Conservation (phyloP, 257 asterid species). For the Thymus mandschuricus region DNA sequence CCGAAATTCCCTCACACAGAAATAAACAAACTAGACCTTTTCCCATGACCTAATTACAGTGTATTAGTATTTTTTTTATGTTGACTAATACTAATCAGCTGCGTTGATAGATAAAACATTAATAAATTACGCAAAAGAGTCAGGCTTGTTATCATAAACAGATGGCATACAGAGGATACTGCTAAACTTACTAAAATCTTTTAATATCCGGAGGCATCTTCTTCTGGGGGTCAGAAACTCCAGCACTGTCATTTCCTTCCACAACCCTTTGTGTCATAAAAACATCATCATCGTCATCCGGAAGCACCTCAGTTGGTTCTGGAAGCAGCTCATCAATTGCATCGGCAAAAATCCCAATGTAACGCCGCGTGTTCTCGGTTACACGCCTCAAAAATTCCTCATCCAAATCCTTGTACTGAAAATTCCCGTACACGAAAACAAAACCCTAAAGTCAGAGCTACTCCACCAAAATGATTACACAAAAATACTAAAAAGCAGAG, state of each 20-base stretch:
- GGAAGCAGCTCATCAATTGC: slow-evolving; percentile 96
- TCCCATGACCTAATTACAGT: not conserved
- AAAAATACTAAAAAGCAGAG: slow-evolving; percentile 1
- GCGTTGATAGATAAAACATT: not conserved
- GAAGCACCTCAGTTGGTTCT: slow-evolving; percentile 80
- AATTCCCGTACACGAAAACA: not conserved
- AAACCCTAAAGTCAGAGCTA: slow-evolving; percentile 16
- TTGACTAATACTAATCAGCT: not conserved
- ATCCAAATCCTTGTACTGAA: slow-evolving; percentile 80
- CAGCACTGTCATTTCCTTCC: slow-evolving; percentile 66
- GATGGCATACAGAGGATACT: not conserved
- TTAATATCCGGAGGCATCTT: slow-evolving; percentile 90
- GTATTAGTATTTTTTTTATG: not conserved
- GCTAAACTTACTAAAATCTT: slow-evolving; percentile 72
- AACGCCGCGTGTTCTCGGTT: slow-evolving; percentile 80
- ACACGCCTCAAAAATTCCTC: slow-evolving; percentile 80
- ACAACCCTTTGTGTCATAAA: slow-evolving; percentile 83
- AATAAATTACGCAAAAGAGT: not conserved
- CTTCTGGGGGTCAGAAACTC: slow-evolving; percentile 72
- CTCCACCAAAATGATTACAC: slow-evolving; percentile 9
- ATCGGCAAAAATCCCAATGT: slow-evolving; percentile 73
- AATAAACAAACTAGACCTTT: not conserved
- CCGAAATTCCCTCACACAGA: not conserved
- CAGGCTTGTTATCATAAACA: not conserved
- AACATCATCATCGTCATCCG: slow-evolving; percentile 85